Conservation (phyloP, 768 basidiomycete species). For the Dioszegia crocea region DNA sequence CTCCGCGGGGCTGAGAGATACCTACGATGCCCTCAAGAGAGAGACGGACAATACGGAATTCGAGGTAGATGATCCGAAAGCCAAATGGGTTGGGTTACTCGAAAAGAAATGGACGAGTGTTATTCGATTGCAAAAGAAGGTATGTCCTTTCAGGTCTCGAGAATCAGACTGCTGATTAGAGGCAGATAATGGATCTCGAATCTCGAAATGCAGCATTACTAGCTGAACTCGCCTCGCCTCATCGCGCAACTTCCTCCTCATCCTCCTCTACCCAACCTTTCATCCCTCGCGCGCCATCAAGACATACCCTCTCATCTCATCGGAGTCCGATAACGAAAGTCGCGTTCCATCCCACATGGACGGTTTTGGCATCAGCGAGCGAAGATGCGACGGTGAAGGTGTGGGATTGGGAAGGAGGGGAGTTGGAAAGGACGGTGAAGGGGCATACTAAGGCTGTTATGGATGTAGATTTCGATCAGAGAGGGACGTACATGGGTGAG, state of each 20-base stretch:
- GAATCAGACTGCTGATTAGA: not conserved
- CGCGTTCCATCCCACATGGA: conserved; percentile 82
- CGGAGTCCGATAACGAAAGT: conserved; percentile 70
- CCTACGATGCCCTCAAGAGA: conserved; percentile 44
- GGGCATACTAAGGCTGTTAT: conserved; percentile 84
- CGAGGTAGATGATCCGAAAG: conserved; percentile 63
- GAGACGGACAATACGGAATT: conserved; percentile 48
- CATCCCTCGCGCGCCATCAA: conserved; percentile 80
- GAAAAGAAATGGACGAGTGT: conserved; percentile 99
- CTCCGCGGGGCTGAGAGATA: conserved; percentile 30
- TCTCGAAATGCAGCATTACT: conserved; percentile 69
- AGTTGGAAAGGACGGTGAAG: conserved; percentile 85
- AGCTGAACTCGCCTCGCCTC: conserved; percentile 63
- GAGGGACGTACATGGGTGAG: conserved; percentile 74
- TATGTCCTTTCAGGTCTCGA: conserved; percentile 38
- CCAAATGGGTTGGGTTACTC: conserved; percentile 76
- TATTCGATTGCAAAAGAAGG: conserved; percentile 93
- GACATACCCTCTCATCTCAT: conserved; percentile 71
- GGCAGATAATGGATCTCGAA: conserved; percentile 94
- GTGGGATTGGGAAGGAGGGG: conserved; percentile 95
- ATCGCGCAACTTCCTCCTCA: conserved; percentile 51
- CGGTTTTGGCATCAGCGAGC: conserved; percentile 74
- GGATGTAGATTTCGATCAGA: conserved; percentile 83
- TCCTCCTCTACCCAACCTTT: conserved; percentile 55
- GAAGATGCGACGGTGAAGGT: conserved; percentile 87